Percentiles rank a stretch among this genome's conserved stretches.
Conservation (phyloP, 2,329 filamentous ascomycete species). For the Ceratocystis colombiana region DNA sequence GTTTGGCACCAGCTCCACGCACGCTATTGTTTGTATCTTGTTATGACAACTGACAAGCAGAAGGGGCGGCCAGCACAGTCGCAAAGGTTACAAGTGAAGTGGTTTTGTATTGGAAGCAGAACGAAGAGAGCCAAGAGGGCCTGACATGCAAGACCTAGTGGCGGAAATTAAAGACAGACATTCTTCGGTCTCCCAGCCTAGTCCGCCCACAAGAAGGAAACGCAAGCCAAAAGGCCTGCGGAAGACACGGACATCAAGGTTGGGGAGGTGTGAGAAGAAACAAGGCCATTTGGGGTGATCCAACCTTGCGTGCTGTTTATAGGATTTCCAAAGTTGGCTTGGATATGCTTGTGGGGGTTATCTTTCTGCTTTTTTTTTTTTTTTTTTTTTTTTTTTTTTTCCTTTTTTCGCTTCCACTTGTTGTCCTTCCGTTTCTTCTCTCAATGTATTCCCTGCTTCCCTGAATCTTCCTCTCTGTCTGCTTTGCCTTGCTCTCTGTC, state of each 20-base stretch:
- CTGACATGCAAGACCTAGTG: not conserved
- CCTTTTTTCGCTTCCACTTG: not conserved
- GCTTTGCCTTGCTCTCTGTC: not conserved
- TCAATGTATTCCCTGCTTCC: not conserved
- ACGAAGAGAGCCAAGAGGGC: too few species aligned
- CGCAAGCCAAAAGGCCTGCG: not conserved
- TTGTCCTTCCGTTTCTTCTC: not conserved
- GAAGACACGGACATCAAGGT: not conserved
- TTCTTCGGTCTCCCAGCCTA: not conserved
- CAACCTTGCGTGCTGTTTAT: too few species aligned
- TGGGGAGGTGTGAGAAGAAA: not conserved
- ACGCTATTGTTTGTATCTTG: too few species aligned
- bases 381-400: not conserved
- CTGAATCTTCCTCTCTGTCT: not conserved
- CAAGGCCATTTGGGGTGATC: not conserved
- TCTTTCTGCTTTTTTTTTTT: too few species aligned
- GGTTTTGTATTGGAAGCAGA: too few species aligned
- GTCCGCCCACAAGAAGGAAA: not conserved
- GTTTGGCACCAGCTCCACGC: too few species aligned
- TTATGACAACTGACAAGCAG: too few species aligned
- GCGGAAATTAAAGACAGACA: conserved; percentile 14
- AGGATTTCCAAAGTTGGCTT: too few species aligned
- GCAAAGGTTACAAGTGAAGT: too few species aligned
- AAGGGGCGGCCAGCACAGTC: too few species aligned
- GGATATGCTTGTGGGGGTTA: too few species aligned